Conservation (phyloP, 306 rosid species). For the Trifolium repens region DNA sequence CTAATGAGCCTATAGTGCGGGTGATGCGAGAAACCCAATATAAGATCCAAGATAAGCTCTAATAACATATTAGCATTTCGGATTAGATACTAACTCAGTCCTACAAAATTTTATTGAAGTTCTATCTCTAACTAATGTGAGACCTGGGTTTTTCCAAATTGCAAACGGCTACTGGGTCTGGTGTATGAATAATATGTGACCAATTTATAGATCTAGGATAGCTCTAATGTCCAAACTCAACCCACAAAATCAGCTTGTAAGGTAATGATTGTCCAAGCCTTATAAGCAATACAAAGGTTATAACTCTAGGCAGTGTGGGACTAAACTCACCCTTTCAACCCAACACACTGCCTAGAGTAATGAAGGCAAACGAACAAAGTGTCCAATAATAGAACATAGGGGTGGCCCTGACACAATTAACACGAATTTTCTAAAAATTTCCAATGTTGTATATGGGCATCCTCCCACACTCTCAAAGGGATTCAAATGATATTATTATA, state of each 20-base stretch:
- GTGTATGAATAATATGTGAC: neutral
- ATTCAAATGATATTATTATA: constrained; percentile 7
- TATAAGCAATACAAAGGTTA: neutral
- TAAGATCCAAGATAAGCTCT: too few species aligned
- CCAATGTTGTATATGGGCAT: constrained; percentile 21
- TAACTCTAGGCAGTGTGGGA: neutral
- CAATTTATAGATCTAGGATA: neutral
- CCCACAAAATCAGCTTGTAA: neutral
- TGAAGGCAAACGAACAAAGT: neutral
- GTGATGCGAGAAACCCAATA: too few species aligned
- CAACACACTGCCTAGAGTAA: neutral
- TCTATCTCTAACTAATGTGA: neutral
- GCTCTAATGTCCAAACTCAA: neutral
- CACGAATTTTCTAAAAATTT: neutral
- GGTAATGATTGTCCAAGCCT: neutral
- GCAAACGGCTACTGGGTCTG: neutral
- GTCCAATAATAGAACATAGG: neutral
- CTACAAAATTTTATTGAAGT: neutral
- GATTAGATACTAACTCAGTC: neutral
- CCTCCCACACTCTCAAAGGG: constrained; percentile 1
- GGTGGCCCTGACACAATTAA: neutral
- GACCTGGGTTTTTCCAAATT: neutral
- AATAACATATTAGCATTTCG: neutral
- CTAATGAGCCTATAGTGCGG: neutral
- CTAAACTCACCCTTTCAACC: neutral